These are phyloP conservation scores for Sphaerulina populicola DNA, from an alignment of 2,329 filamentous ascomycete species.

Conservation along the genomic window DNA sequence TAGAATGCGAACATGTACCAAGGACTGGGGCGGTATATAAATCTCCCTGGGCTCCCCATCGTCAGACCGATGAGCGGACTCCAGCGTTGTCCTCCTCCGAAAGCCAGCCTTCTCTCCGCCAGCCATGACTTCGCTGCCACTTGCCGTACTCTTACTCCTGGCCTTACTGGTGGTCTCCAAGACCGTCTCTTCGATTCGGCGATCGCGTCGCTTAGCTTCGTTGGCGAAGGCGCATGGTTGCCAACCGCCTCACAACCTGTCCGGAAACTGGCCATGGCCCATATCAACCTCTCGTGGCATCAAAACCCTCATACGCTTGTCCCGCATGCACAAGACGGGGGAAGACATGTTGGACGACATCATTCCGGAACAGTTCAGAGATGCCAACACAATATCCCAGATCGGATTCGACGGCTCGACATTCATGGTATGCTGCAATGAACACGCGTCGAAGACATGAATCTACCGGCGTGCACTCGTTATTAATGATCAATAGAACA, in stretches of 20 bases:
- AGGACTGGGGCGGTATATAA: too few species aligned
- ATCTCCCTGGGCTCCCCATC: too few species aligned
- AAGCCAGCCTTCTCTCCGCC: too few species aligned
- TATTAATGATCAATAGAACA: background rate
- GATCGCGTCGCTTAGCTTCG: background rate
- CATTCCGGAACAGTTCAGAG: constrained; percentile 4
- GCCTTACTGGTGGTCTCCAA: background rate
- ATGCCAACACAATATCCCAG: constrained; percentile 1
- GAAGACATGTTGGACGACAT: constrained; percentile 15
- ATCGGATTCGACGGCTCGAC: background rate
- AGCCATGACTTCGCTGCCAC: background rate
- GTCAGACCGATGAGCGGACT: too few species aligned
- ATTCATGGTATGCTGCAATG: background rate
- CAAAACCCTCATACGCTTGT: background rate
- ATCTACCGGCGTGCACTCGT: background rate
- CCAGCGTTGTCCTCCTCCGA: too few species aligned
- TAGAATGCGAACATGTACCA: too few species aligned
- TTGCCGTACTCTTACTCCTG: background rate
- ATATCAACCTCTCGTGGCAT: constrained; percentile 1
- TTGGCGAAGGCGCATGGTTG: constrained; percentile 14
- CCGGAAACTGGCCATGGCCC: constrained; percentile 7
- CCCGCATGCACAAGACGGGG: constrained; percentile 4
- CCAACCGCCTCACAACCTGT: constrained; percentile 7
- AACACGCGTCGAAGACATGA: background rate
- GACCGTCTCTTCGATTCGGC: background rate